Evolutionary conservation across 108 stramenopile genomes (phyloP).

Genomic region (Ochromonas danica): DNA sequence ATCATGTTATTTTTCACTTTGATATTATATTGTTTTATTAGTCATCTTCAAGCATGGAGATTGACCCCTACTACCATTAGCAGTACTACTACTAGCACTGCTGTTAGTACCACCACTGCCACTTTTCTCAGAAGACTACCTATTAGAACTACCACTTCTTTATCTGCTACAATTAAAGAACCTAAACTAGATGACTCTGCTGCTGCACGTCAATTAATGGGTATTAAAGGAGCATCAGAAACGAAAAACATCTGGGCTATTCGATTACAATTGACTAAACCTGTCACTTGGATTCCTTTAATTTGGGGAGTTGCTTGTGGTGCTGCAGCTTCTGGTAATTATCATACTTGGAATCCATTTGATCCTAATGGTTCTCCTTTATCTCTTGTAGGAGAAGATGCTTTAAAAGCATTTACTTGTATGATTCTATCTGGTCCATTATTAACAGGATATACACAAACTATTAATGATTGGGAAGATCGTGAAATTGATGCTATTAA

Average conservation of each 20-base stretch:
- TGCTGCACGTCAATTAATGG: constrained; percentile 67
- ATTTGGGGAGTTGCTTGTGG: constrained; percentile 90
- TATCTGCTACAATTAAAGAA: too few relatives aligned
- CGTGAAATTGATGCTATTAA: constrained; percentile 96
- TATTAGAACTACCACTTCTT: too few relatives aligned
- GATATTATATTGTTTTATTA: too few relatives aligned
- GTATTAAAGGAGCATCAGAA: constrained; percentile 69
- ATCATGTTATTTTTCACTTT: too few relatives aligned
- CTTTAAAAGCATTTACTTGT: constrained; percentile 64
- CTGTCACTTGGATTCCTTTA: constrained; percentile 88
- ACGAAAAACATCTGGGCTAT: constrained; percentile 81
- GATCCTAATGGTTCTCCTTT: constrained; percentile 64
- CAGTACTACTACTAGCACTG: too few relatives aligned
- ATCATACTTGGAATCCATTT: constrained; percentile 95
- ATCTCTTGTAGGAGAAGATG: constrained; percentile 69
- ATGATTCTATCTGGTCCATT: constrained; percentile 76
- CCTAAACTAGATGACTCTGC: neutral
- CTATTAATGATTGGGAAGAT: constrained; percentile 98
- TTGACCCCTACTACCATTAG: too few relatives aligned
- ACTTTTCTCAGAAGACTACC: too few relatives aligned
- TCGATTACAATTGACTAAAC: constrained; percentile 77
- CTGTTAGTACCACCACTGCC: too few relatives aligned
- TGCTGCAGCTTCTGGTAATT: constrained; percentile 84
- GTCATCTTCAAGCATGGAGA: too few relatives aligned
- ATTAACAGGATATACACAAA: constrained; percentile 91